Base-by-base conservation (phyloP, 345 rosid species). In the Gossypioides kirkii region DNA sequence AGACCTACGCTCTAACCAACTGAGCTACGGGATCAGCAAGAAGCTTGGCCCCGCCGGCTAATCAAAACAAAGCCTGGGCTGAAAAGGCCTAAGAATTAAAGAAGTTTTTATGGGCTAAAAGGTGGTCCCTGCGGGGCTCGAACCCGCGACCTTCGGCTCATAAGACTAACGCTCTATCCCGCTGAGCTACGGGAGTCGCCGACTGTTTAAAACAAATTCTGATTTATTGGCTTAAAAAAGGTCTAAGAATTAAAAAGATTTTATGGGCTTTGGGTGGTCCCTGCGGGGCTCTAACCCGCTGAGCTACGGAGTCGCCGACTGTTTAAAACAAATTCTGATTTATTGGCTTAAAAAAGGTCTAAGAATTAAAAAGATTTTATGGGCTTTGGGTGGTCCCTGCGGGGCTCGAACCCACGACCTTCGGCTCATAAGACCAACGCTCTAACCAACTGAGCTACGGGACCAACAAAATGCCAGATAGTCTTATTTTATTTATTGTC, bases 121-220 rank as follows among this genome's bases (percentile, higher is more conserved):
- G n/a, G n/a, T 86, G 94, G 86, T 91, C 87, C 91, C 90, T 87
- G 94, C 94, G 91, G 89, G 92, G 90, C 84, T 89, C 97, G 90
- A 89, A 89, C 90, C 88, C 91, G 92, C 91, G 90, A 89, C 97
- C 83, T 89, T 91, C 92, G 95, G 93, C 97, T 91, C 95, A 91
- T 88, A 89, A 89, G 95, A 91, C 93, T 97, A 92, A 92, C 94
- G 97, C 97, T 91, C 97, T 91, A 92, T 89, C 96, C 98, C 89
- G 89, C 98, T 91, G 97, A 94, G 96, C 98, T 91, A 91, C 96
- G 92, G 93, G 96, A 94, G n/a, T n/a, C n/a, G n/a, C n/a, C n/a
- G n/a, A n/a, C n/a, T n/a, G n/a, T n/a, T n/a, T n/a, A n/a, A n/a
- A n/a, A n/a, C n/a, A n/a, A n/a, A n/a, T n/a, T n/a, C n/a, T n/a